Evolutionary conservation across 1,139 yeast genomes (phyloP).

Genomic region (Diutina neorugosa): DNA sequence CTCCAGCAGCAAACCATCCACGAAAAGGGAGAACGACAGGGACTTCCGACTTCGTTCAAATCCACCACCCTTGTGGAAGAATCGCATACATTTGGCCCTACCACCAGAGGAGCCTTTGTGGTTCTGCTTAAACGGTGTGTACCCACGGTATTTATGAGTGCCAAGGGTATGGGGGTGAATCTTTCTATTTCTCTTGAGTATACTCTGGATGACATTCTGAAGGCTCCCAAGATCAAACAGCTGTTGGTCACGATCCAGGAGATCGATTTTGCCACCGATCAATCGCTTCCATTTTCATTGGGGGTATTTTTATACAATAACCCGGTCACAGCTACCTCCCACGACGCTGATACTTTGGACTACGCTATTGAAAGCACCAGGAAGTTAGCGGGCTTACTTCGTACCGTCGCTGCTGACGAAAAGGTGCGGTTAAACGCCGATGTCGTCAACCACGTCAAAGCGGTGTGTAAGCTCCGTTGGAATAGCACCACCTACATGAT

Average conservation of each 20-base stretch:
- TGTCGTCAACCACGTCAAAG: background rate
- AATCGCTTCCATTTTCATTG: background rate
- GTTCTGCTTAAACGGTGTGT: background rate
- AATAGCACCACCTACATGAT: background rate
- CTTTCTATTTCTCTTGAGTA: background rate
- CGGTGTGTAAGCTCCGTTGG: background rate
- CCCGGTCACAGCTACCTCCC: background rate
- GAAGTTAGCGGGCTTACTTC: background rate
- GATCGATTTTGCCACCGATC: background rate
- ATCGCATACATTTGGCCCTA: background rate
- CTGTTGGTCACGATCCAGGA: conserved; percentile 1
- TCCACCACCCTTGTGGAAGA: background rate
- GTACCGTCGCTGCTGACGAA: background rate
- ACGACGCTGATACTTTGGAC: conserved; percentile 2
- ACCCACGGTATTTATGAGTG: background rate
- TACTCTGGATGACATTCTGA: background rate
- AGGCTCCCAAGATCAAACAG: background rate
- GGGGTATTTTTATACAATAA: conserved; percentile 1
- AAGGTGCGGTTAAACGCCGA: background rate
- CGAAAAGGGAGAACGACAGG: background rate
- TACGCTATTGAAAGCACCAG: background rate
- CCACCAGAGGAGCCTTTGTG: background rate
- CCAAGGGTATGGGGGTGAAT: background rate
- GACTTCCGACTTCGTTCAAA: background rate
- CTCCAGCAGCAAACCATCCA: background rate